A percentile compares a stretch with the other conserved stretches of the same genome.
phyloP scores from a whole-genome alignment of 2,329 filamentous ascomycete species.

The Fusarium sp. region DNA sequence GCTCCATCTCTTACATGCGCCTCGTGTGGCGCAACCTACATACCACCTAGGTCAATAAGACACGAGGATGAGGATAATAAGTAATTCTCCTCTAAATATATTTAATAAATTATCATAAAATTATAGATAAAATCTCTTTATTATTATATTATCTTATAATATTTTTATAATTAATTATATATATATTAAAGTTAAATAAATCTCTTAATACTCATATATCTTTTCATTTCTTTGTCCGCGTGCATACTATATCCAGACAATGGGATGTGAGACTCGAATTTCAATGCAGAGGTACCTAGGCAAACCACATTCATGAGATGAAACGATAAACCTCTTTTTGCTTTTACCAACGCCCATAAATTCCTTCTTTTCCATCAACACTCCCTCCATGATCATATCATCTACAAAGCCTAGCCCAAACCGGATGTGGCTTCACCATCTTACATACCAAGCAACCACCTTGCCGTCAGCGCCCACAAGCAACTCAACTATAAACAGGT shows the following conservation, averaged over 20 bases:
- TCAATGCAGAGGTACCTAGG: neutral
- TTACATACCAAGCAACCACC: constrained; percentile 1
- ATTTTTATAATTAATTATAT: too few species aligned
- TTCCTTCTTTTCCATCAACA: constrained; percentile 5
- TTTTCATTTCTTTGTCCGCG: too few species aligned
- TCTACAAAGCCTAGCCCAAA: constrained; percentile 14
- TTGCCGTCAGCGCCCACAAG: constrained; percentile 6
- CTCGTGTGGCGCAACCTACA: constrained; percentile 32
- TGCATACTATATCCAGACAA: neutral
- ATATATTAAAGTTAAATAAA: too few species aligned
- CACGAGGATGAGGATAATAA: too few species aligned
- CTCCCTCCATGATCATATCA: neutral
- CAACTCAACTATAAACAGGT: neutral
- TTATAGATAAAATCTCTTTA: too few species aligned
- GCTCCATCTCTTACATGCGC: constrained; percentile 21
- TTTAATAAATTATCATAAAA: too few species aligned
- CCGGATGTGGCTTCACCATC: constrained; percentile 23
- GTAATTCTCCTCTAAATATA: too few species aligned
- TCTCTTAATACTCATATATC: too few species aligned
- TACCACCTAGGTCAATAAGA: too few species aligned
- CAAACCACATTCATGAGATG: neutral
- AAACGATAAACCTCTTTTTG: neutral
- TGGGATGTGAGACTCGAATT: neutral
- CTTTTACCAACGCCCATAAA: neutral
- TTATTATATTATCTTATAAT: too few species aligned